Conservation (phyloP, 1,139 yeast species). For the Lodderomyces pseudojiufengensis region DNA sequence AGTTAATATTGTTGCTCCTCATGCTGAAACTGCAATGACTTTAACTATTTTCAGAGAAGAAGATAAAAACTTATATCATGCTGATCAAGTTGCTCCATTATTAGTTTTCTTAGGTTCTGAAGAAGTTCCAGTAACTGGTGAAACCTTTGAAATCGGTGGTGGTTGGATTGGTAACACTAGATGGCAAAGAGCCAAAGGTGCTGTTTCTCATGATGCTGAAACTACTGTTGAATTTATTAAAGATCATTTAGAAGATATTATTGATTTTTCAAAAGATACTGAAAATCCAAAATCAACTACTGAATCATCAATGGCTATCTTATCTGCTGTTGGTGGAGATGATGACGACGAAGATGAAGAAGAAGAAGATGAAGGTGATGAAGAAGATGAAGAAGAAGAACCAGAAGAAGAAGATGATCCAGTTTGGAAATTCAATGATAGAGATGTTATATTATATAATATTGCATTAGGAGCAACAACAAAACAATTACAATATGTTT, state of each 20-base stretch:
- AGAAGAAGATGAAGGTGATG: slow-evolving; percentile 48
- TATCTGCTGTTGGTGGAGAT: slow-evolving; percentile 59
- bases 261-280: slow-evolving; percentile 60
- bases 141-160: slow-evolving; percentile 55
- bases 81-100: slow-evolving; percentile 88
- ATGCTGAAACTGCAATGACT: slow-evolving; percentile 98
- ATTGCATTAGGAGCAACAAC: slow-evolving; percentile 85
- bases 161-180: slow-evolving; percentile 96
- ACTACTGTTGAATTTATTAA: slow-evolving; percentile 69
- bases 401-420: slow-evolving; percentile 41
- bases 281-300: slow-evolving; percentile 62
- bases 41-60: slow-evolving; percentile 73
- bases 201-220: slow-evolving; percentile 54
- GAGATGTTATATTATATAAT: slow-evolving; percentile 81
- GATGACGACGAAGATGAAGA: slow-evolving; percentile 47
- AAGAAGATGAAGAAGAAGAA: slow-evolving; percentile 47
- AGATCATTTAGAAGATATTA: slow-evolving; percentile 62
- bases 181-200: slow-evolving; percentile 93
- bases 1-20: slow-evolving; percentile 89
- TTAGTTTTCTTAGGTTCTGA: slow-evolving; percentile 75
- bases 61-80: slow-evolving; percentile 79
- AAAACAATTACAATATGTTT: slow-evolving; percentile 71
- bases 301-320: slow-evolving; percentile 77
- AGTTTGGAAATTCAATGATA: slow-evolving; percentile 51
- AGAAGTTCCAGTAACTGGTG: slow-evolving; percentile 53